phyloP scores from a whole-genome alignment of 768 basidiomycete species.

The Lepiota venenata region DNA sequence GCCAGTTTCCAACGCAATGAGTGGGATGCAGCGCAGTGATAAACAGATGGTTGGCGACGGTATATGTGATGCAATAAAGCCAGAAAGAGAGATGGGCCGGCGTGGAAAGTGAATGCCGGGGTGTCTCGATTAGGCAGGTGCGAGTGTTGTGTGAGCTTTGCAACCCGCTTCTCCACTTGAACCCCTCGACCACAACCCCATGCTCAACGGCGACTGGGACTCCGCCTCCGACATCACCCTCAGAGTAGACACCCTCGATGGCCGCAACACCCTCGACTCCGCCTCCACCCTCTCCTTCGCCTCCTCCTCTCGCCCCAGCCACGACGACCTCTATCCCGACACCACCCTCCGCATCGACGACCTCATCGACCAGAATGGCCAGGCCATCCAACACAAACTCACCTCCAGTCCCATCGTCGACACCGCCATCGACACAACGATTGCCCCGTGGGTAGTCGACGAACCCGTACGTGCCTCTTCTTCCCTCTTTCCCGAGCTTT shows the following conservation, averaged over 20 bases:
- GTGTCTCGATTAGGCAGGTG: neutral
- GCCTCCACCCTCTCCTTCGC: neutral
- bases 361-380: constrained; percentile 10
- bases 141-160: neutral
- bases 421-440: constrained; percentile 4
- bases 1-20: too few relatives aligned
- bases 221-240: constrained; percentile 1
- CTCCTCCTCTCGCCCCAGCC: neutral
- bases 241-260: constrained; percentile 7
- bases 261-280: neutral
- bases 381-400: neutral
- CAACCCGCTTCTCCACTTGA: neutral
- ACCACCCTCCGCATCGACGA: constrained; percentile 10
- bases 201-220: neutral
- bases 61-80: neutral
- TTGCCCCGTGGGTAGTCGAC: constrained; percentile 8
- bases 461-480: constrained; percentile 3
- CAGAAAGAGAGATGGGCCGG: neutral
- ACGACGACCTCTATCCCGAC: neutral
- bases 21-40: too few relatives aligned
- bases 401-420: neutral
- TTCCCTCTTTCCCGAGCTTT: neutral
- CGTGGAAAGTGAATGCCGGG: constrained; percentile 1
- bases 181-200: neutral
- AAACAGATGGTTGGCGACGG: neutral